A percentile compares a stretch with the other conserved stretches of the same genome.
Evolutionary conservation across 139 green algal genomes (phyloP).

Genomic region (Auxenochlorella pyrenoidosa): DNA sequence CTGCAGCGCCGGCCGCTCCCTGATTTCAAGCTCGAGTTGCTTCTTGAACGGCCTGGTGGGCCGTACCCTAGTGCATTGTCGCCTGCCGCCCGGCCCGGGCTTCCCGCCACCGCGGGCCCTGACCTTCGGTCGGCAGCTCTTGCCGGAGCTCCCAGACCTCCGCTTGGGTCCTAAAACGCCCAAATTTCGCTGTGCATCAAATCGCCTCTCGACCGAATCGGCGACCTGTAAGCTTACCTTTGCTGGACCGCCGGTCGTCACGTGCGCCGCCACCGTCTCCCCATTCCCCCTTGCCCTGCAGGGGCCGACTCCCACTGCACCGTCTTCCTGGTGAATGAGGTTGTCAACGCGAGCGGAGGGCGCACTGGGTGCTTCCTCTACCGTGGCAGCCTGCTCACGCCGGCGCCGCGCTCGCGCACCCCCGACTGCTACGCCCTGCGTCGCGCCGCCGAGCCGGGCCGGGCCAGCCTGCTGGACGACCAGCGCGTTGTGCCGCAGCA

Average conservation of each 20-base stretch:
- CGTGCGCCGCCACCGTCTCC: not conserved
- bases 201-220: no score
- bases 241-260: no score
- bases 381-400: not conserved
- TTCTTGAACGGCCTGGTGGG: no score
- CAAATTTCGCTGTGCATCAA: not conserved
- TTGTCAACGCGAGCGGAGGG: conserved; percentile 16
- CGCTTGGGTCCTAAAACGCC: not conserved
- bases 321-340: conserved; percentile 4
- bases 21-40: no score
- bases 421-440: not conserved
- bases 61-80: no score
- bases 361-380: conserved; percentile 25
- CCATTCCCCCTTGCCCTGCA: not conserved
- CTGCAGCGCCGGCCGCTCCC: no score
- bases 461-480: not conserved
- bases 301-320: not conserved
- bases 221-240: no score
- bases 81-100: no score
- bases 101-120: no score
- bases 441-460: no score
- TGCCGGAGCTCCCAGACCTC: not conserved
- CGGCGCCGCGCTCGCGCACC: conserved; percentile 3
- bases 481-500: not conserved
- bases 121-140: not conserved